A percentile compares a stretch with the other conserved stretches of the same genome.
phyloP scores from a whole-genome alignment of 2,329 filamentous ascomycete genomes.

The Aspergillus fischeri region DNA sequence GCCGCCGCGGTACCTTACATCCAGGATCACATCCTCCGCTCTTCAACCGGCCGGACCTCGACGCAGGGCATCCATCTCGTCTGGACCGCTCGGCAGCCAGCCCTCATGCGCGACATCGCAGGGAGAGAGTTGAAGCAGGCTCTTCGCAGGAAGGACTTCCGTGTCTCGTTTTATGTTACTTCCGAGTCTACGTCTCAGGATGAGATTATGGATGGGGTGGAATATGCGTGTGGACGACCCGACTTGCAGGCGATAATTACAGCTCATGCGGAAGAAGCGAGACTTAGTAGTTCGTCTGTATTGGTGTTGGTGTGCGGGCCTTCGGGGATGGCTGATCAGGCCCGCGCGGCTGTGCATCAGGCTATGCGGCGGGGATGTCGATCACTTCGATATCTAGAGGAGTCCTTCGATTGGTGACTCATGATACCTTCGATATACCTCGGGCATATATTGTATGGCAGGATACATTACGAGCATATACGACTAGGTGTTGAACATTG shows the following conservation, averaged over 20 bases:
- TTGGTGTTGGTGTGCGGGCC: conserved; percentile 46
- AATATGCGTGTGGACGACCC: conserved; percentile 30
- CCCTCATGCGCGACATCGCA: conserved; percentile 28
- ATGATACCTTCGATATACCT: too few relatives aligned
- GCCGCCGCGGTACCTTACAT: conserved; percentile 47
- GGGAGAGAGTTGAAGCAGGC: conserved; percentile 23
- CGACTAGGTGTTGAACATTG: too few relatives aligned
- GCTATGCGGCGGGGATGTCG: conserved; percentile 31
- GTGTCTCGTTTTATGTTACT: conserved; percentile 29
- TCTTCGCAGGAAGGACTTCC: conserved; percentile 27
- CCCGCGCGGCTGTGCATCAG: conserved; percentile 36
- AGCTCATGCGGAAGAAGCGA: conserved; percentile 28
- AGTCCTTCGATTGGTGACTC: conserved; percentile 39
- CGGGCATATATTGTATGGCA: background rate
- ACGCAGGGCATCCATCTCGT: conserved; percentile 30
- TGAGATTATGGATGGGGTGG: background rate
- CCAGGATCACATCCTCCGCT: conserved; percentile 27
- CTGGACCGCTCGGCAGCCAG: conserved; percentile 31
- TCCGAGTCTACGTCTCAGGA: background rate
- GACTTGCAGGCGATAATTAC: conserved; percentile 33
- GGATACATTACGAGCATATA: too few relatives aligned
- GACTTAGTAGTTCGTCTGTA: conserved; percentile 21
- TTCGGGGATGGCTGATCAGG: conserved; percentile 43
- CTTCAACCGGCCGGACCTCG: conserved; percentile 10
- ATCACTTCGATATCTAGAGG: conserved; percentile 44